Conservation (phyloP, 2,329 filamentous ascomycete species). For the Aspergillus sp. region DNA sequence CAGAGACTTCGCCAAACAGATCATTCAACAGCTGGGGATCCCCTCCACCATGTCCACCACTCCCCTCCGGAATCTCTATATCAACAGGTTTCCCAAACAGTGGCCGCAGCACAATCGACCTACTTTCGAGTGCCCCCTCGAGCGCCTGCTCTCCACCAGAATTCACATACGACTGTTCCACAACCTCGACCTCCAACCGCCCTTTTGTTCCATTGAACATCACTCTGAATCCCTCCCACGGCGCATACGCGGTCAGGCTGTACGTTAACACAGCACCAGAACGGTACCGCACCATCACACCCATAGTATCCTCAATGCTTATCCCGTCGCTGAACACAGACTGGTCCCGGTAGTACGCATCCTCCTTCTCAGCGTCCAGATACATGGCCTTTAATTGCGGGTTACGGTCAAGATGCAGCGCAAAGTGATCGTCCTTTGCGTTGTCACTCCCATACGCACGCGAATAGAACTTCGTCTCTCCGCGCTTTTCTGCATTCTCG, state of each 20-base stretch:
- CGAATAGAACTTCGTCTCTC: conserved; percentile 47
- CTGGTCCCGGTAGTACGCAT: conserved; percentile 62
- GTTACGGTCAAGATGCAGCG: conserved; percentile 55
- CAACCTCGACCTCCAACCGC: conserved; percentile 60
- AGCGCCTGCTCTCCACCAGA: conserved; percentile 57
- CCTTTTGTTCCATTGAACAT: conserved; percentile 53
- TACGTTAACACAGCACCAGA: conserved; percentile 61
- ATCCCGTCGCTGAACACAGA: conserved; percentile 64
- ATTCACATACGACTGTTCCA: conserved; percentile 59
- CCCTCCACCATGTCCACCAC: conserved; percentile 61
- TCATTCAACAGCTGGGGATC: conserved; percentile 59
- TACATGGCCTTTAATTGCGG: conserved; percentile 59
- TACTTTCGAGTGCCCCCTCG: conserved; percentile 27
- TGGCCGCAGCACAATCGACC: conserved; percentile 45
- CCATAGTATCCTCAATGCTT: conserved; percentile 66
- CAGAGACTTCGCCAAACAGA: conserved; percentile 51
- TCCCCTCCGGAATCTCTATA: conserved; percentile 52
- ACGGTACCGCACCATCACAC: conserved; percentile 57
- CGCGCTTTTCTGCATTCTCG: conserved; percentile 60
- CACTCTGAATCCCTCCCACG: conserved; percentile 45
- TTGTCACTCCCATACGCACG: conserved; percentile 53
- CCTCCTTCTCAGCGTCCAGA: conserved; percentile 63
- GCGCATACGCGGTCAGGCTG: conserved; percentile 56
- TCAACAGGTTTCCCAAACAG: conserved; percentile 59
- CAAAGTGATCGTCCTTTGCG: conserved; percentile 58